Percentiles rank a stretch among this genome's conserved stretches.
These are phyloP conservation scores for Cystobasidium slooffiae DNA, from an alignment of 1,284 basidiomycete genomes.

Conservation along the genomic window DNA sequence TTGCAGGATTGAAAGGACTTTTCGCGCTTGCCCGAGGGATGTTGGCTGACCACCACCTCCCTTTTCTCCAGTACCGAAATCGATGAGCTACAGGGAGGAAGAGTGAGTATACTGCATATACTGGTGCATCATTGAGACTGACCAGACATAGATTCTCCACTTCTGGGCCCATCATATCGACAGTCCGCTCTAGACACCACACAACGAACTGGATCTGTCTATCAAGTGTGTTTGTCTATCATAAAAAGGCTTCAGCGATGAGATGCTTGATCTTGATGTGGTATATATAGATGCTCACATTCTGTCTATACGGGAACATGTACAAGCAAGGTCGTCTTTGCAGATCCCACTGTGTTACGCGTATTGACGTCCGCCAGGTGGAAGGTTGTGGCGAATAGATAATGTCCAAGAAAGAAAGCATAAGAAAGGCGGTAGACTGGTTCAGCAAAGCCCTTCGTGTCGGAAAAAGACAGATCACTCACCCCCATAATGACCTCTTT, in stretches of 20 bases:
- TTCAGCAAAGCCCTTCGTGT: not conserved
- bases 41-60: slow-evolving; percentile 50
- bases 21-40: slow-evolving; percentile 49
- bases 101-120: not conserved
- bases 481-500: slow-evolving; percentile 57
- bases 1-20: slow-evolving; percentile 52
- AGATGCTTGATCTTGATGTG: slow-evolving; percentile 10
- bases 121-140: slow-evolving; percentile 45
- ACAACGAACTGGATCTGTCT: slow-evolving; percentile 58
- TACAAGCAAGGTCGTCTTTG: slow-evolving; percentile 57
- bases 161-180: slow-evolving; percentile 57
- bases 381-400: not conserved
- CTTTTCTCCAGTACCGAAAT: slow-evolving; percentile 50
- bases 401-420: not conserved
- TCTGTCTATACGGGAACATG: slow-evolving; percentile 58
- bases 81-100: slow-evolving; percentile 45
- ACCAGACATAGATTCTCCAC: slow-evolving; percentile 54
- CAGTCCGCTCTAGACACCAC: slow-evolving; percentile 57
- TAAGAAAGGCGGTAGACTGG: slow-evolving; percentile 4
- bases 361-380: not conserved
- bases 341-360: slow-evolving; percentile 52
- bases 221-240: slow-evolving; percentile 50
- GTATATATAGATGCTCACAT: slow-evolving; percentile 26
- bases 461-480: not conserved
- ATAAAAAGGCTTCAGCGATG: slow-evolving; percentile 14